Conservation (phyloP, 805 yeast species). For the Trichomonascus vanleenenianus region DNA sequence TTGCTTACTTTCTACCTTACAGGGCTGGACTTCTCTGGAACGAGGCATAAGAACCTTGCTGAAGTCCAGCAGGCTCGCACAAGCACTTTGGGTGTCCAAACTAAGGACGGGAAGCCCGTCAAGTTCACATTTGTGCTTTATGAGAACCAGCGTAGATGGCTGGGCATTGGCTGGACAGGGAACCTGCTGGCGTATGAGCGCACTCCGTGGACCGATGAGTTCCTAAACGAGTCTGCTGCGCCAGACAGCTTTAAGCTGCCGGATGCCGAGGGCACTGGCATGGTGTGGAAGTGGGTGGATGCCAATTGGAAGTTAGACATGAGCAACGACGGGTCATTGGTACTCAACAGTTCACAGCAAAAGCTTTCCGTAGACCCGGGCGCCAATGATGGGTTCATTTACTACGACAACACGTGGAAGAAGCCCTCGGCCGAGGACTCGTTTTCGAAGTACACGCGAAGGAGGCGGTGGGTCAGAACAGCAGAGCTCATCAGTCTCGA, state of each 20-base stretch:
- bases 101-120: conserved; percentile 42
- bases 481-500: conserved; percentile 37
- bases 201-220: conserved; percentile 96
- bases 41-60: conserved; percentile 34
- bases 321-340: conserved; percentile 80
- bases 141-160: conserved; percentile 95
- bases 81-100: conserved; percentile 19
- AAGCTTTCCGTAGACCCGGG: conserved; percentile 50
- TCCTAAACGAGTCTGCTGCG: conserved; percentile 73
- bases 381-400: conserved; percentile 78
- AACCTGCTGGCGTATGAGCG: conserved; percentile 87
- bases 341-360: conserved; percentile 44
- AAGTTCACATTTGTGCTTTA: conserved; percentile 85
- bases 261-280: conserved; percentile 55
- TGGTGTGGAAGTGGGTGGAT: conserved; percentile 94
- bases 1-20: conserved; percentile 72
- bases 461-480: conserved; percentile 93
- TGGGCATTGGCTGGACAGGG: conserved; percentile 97
- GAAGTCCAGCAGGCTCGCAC: conserved; percentile 21
- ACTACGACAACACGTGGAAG: conserved; percentile 91
- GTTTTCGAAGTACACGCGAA: conserved; percentile 82
- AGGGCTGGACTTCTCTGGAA: conserved; percentile 63
- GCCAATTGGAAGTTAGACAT: conserved; percentile 85
- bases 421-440: conserved; percentile 82
- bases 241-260: conserved; percentile 78